These are phyloP conservation scores for Leishmania tropica DNA, from an alignment of 208 protist genomes.

Conservation along the genomic window DNA sequence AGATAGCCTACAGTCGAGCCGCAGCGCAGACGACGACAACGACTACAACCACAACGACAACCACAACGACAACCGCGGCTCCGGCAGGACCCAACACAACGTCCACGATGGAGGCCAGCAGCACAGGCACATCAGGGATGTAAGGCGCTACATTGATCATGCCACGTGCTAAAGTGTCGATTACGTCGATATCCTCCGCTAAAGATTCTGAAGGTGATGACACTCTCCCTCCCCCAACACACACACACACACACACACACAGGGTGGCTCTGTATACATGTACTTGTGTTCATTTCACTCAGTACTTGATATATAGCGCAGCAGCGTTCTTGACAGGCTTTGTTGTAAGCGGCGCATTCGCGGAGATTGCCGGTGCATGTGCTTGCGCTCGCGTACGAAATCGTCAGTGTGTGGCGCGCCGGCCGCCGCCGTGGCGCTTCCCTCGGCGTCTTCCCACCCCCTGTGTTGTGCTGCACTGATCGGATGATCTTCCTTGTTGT, in stretches of 20 bases:
- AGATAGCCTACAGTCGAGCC: conserved; percentile 20
- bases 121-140: neutral
- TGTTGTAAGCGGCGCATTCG: neutral
- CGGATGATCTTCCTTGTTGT: neutral
- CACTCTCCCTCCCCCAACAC: neutral
- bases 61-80: conserved; percentile 11
- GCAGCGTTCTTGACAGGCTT: neutral
- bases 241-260: too few relatives aligned
- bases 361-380: neutral
- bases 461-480: neutral
- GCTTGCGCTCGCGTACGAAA: neutral
- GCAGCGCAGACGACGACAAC: conserved; percentile 2
- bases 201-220: neutral
- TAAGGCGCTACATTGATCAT: neutral
- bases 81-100: neutral
- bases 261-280: neutral
- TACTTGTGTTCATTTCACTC: neutral
- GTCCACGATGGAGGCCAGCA: neutral
- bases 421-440: neutral
- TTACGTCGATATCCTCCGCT: neutral
- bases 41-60: conserved; percentile 10
- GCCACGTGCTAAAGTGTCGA: neutral
- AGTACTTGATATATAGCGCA: neutral
- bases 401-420: neutral
- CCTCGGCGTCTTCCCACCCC: neutral